Percentiles rank a stretch among this genome's conserved stretches.
These are phyloP conservation scores for Ustulina deusta DNA, from an alignment of 2,329 filamentous ascomycete genomes.

Conservation along the genomic window DNA sequence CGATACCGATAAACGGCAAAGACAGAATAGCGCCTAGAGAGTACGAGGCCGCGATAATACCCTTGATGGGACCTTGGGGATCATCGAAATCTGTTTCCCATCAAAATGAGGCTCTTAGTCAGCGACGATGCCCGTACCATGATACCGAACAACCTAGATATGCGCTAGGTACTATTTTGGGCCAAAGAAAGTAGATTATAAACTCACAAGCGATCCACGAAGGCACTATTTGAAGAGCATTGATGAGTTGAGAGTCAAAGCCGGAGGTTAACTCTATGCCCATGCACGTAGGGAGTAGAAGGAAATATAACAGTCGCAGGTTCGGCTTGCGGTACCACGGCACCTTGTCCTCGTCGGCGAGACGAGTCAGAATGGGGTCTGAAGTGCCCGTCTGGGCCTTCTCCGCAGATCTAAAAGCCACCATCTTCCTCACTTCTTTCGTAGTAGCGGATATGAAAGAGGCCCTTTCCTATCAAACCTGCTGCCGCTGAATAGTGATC, in stretches of 20 bases:
- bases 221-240: slow-evolving; percentile 57
- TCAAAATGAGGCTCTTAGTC: slow-evolving; percentile 24
- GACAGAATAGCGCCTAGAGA: slow-evolving; percentile 69
- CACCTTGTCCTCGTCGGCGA: slow-evolving; percentile 56
- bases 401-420: slow-evolving; percentile 37
- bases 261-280: slow-evolving; percentile 67
- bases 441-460: neutral
- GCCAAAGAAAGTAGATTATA: neutral
- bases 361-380: slow-evolving; percentile 55
- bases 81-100: slow-evolving; percentile 57
- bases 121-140: neutral
- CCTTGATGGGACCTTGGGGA: slow-evolving; percentile 59
- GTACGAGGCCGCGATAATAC: slow-evolving; percentile 70
- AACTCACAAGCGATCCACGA: slow-evolving; percentile 54
- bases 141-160: neutral
- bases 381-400: slow-evolving; percentile 44
- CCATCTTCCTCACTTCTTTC: slow-evolving; percentile 38
- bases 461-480: neutral
- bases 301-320: slow-evolving; percentile 66
- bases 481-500: neutral
- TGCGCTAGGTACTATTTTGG: too few relatives aligned
- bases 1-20: slow-evolving; percentile 67
- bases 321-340: slow-evolving; percentile 71
- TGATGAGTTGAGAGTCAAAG: slow-evolving; percentile 61
- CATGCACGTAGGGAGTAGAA: slow-evolving; percentile 70